These are phyloP conservation scores for Podospora didyma DNA, from an alignment of 495 filamentous ascomycete genomes.

Conservation along the genomic window DNA sequence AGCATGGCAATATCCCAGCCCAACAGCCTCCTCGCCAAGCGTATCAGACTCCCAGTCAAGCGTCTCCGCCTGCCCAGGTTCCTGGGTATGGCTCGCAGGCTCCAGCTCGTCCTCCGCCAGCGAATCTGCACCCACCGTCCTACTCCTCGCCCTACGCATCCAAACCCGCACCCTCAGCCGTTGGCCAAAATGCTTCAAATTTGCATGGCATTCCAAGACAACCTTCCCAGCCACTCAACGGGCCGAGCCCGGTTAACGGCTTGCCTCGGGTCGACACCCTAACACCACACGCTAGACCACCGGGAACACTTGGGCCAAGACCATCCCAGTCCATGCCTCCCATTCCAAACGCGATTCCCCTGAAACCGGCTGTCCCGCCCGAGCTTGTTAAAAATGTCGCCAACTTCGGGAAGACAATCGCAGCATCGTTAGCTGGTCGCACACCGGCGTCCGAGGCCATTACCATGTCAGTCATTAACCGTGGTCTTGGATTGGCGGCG, in stretches of 20 bases:
- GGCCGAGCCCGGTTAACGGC: slow-evolving; percentile 17
- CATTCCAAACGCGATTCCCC: slow-evolving; percentile 3
- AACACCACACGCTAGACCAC: slow-evolving; percentile 5
- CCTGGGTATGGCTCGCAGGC: slow-evolving; percentile 27
- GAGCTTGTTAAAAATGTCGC: slow-evolving; percentile 20
- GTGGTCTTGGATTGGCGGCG: slow-evolving; percentile 26
- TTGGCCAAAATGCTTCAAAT: slow-evolving; percentile 12
- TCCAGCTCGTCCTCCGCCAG: slow-evolving; percentile 26
- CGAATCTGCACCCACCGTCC: slow-evolving; percentile 29
- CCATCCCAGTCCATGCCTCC: slow-evolving; percentile 10
- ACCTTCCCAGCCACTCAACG: slow-evolving; percentile 6
- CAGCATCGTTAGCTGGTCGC: slow-evolving; percentile 18
- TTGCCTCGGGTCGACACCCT: slow-evolving; percentile 11
- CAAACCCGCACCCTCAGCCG: slow-evolving; percentile 22
- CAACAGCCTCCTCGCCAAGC: slow-evolving; percentile 19
- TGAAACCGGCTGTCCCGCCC: slow-evolving; percentile 27
- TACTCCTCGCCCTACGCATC: slow-evolving; percentile 44
- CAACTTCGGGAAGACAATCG: slow-evolving; percentile 29
- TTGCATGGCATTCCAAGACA: slow-evolving; percentile 18
- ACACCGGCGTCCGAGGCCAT: slow-evolving; percentile 17
- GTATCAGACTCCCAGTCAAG: slow-evolving; percentile 28
- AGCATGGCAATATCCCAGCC: slow-evolving; percentile 4
- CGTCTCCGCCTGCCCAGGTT: slow-evolving; percentile 30
- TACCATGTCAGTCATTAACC: slow-evolving; percentile 32
- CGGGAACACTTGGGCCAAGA: not conserved